Base-by-base conservation (phyloP, 2,329 filamentous ascomycete genomes). In the Ophiognomonia clavigignenti-juglandacearum region DNA sequence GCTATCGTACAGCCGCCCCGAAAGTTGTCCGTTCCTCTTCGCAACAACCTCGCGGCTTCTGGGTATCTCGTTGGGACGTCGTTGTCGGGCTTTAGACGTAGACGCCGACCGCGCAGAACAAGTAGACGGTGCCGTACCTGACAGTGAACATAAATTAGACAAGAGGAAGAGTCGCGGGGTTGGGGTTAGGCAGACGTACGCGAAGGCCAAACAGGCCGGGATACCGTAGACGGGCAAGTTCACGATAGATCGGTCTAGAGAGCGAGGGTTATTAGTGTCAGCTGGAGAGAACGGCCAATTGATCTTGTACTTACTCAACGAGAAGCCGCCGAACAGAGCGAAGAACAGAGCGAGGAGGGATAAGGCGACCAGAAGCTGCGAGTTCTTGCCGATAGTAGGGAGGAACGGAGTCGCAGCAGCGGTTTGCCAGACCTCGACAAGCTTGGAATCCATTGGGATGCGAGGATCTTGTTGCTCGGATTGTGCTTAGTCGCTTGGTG, bases 61-160 rank as follows among this genome's bases (percentile, higher is more conserved):
- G 59, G 51, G 44, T 53, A 51, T 53, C 41, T 53, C 40, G 14
- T 22, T 66, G n/a, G n/a, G n/a, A n/a, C 48, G 24, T 18, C 16
- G 35, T 23, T 34, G 29, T 29, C 55, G 71, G 69, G 73, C 71
- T 80, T 66, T 81, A 98, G 67, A 98, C 89, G 83, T 98, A 97
- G 64, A 98, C 93, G 66, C 93, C 93, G 65, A 93, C 93, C 51
- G 91, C 93, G 71, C 93, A 98, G 71, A 98, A 97, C 86, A 96
- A 96, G 72, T 93, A 96, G 38, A 98, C 90, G 42, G 92, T 85
- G 59, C 93, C 93, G 67, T 96, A 87, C 42, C 92, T 96, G 62
- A 10, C 20, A 23, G 18, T n/a, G 11, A 22, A 6, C 20, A 4
- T n/a, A 14, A 58, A 45, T 35, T 46, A 39, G 52, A 43, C 29